These are phyloP conservation scores for Colletotrichum sp. DNA, from an alignment of 2,329 filamentous ascomycete genomes.

Conservation along the genomic window DNA sequence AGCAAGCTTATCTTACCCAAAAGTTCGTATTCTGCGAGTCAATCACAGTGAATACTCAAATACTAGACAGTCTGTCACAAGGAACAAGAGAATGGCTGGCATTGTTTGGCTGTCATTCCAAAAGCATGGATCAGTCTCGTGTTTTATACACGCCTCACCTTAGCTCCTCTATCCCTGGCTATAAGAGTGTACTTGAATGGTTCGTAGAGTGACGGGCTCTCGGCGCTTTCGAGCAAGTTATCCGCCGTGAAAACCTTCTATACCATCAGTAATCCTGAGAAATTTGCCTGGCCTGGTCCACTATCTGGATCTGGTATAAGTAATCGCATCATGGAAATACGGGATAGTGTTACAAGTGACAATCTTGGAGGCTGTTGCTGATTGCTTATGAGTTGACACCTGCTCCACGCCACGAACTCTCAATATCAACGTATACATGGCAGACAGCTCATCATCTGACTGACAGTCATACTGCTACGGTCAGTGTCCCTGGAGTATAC, in stretches of 20 bases:
- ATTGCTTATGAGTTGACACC: not conserved
- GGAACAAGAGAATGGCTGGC: no score
- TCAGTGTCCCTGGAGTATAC: not conserved
- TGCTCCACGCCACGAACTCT: rapidly evolving
- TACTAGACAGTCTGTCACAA: no score
- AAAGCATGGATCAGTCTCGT: not conserved
- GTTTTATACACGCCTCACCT: rapidly evolving
- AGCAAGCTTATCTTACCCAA: not conserved
- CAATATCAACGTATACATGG: rapidly evolving
- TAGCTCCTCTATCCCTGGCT: rapidly evolving
- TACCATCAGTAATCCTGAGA: no score
- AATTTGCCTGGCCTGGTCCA: no score
- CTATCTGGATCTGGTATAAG: no score
- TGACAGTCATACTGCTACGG: rapidly evolving
- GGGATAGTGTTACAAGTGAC: rapidly evolving
- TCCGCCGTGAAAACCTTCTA: no score
- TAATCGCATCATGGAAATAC: no score
- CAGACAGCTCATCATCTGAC: no score
- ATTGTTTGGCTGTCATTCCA: not conserved
- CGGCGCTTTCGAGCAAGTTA: no score
- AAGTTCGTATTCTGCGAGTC: not conserved
- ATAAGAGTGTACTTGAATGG: no score
- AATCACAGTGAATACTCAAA: no score
- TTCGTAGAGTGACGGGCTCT: no score
- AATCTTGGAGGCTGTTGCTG: rapidly evolving